Conservation (phyloP, 2,329 filamentous ascomycete species). For the Phaeosphaeria sp. region DNA sequence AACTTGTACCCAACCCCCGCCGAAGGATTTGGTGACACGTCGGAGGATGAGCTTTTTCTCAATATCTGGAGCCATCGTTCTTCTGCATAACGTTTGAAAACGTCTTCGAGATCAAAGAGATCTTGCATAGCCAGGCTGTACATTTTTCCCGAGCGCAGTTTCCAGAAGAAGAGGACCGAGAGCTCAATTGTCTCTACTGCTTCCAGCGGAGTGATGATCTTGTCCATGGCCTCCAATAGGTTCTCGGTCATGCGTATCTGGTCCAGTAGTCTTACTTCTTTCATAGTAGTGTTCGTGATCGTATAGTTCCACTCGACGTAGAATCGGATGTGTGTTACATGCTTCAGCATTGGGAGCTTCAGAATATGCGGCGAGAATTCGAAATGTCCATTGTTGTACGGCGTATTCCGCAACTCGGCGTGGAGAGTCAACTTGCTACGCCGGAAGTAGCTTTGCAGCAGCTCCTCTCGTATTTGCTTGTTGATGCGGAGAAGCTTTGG, state of each 20-base stretch:
- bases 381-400: conserved; percentile 39
- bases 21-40: conserved; percentile 25
- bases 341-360: conserved; percentile 34
- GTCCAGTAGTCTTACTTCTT: conserved; percentile 27
- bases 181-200: conserved; percentile 40
- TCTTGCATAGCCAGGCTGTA: conserved; percentile 46
- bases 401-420: conserved; percentile 41
- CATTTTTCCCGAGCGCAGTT: conserved; percentile 38
- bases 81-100: conserved; percentile 43
- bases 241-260: conserved; percentile 41
- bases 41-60: conserved; percentile 27
- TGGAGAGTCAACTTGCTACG: conserved; percentile 42
- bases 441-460: conserved; percentile 36
- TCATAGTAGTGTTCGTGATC: conserved; percentile 25
- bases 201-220: conserved; percentile 30
- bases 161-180: conserved; percentile 45
- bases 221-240: conserved; percentile 41
- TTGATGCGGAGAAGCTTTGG: conserved; percentile 39
- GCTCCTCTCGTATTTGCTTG: conserved; percentile 38
- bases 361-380: conserved; percentile 45
- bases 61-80: conserved; percentile 39
- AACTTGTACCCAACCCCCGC: conserved; percentile 46
- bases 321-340: conserved; percentile 39
- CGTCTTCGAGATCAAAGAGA: conserved; percentile 44
- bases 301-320: conserved; percentile 48